Conservation (phyloP, 495 filamentous ascomycete genomes). For the Trichocladium antarcticum region DNA sequence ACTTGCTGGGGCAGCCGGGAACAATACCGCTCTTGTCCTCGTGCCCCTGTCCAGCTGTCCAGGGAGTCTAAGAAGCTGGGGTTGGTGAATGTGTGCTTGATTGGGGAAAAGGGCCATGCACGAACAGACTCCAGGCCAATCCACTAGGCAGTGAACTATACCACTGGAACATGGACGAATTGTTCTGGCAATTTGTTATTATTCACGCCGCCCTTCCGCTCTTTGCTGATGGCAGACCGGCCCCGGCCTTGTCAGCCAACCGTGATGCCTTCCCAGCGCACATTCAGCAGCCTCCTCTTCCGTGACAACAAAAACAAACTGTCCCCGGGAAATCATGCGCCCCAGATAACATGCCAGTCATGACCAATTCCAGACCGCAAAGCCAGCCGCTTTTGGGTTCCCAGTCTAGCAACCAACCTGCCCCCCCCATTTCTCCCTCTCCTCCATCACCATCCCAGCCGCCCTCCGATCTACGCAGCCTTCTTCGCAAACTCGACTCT, state of each 20-base stretch:
- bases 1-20: no score
- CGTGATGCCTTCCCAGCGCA: no score
- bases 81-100: no score
- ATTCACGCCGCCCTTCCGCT: no score
- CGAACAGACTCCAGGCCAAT: no score
- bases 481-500: slow-evolving; percentile 89
- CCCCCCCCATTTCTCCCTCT: background rate
- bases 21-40: no score
- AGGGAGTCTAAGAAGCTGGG: no score
- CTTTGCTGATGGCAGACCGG: background rate
- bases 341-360: background rate
- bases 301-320: background rate
- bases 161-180: background rate
- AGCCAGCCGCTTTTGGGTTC: background rate
- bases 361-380: background rate
- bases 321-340: background rate
- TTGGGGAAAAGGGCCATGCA: no score
- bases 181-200: no score
- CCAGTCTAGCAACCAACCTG: background rate
- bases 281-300: background rate
- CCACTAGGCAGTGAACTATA: no score
- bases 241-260: background rate
- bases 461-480: slow-evolving; percentile 32
- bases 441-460: background rate
- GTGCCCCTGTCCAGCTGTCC: no score